phyloP scores from a whole-genome alignment of 306 rosid genomes.

The Carpinus viminea region DNA sequence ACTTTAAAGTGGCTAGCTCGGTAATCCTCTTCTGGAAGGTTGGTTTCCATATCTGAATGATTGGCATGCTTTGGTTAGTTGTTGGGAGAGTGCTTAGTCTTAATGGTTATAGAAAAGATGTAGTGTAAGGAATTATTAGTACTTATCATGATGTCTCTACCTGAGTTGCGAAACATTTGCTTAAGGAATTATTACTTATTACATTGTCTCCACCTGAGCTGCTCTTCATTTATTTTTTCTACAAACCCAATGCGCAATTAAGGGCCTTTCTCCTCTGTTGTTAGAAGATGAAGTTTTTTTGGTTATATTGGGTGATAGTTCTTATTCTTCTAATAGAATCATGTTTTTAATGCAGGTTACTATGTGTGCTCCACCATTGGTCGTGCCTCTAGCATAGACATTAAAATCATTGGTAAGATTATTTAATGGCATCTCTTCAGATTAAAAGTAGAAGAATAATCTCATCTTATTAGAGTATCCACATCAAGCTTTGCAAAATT shows the following conservation, averaged over 20 bases:
- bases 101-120: slow-evolving; percentile 1
- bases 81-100: neutral
- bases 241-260: slow-evolving; percentile 4
- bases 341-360: slow-evolving; percentile 65
- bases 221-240: slow-evolving; percentile 1
- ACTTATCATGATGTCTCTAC: slow-evolving; percentile 11
- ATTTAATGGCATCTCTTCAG: slow-evolving; percentile 5
- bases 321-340: slow-evolving; percentile 35
- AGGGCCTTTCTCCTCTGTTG: slow-evolving; percentile 6
- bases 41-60: slow-evolving; percentile 16
- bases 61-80: slow-evolving; percentile 9
- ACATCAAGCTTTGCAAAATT: too few species aligned
- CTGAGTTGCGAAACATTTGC: neutral
- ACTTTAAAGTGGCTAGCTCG: neutral
- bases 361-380: slow-evolving; percentile 76
- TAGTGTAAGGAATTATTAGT: slow-evolving; percentile 8
- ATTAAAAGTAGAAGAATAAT: slow-evolving; percentile 13
- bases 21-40: slow-evolving; percentile 5
- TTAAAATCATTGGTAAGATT: slow-evolving; percentile 65
- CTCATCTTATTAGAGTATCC: slow-evolving; percentile 20
- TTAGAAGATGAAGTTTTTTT: neutral
- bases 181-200: slow-evolving; percentile 5
- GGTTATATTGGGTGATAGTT: slow-evolving; percentile 9
- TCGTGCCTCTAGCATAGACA: slow-evolving; percentile 44
- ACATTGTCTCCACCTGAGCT: neutral